Evolutionary conservation across 164 flowering plant genomes (phyloP).

Genomic region (Nelumbo lutea): DNA sequence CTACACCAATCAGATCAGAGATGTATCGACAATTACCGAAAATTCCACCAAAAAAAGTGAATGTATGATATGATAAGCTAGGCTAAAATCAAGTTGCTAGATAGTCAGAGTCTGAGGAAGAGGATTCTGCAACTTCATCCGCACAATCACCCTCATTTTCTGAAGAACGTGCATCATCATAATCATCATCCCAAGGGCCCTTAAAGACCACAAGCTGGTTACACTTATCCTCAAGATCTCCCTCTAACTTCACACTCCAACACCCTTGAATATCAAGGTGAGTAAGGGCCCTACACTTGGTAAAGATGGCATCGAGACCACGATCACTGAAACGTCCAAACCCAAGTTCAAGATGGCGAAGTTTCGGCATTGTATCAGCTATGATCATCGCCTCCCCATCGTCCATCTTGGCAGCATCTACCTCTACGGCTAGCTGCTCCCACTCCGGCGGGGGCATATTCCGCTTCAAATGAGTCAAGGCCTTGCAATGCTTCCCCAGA

Average conservation of each 20-base stretch:
- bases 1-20: no score
- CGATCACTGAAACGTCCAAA: constrained; percentile 22
- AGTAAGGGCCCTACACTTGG: constrained; percentile 22
- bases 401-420: constrained; percentile 7
- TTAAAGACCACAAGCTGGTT: constrained; percentile 10
- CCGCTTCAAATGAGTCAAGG: constrained; percentile 21
- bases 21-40: neutral
- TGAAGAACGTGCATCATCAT: constrained; percentile 6
- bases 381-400: constrained; percentile 29
- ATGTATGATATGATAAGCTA: neutral
- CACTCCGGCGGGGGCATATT: constrained; percentile 25
- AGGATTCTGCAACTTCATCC: neutral
- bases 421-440: neutral
- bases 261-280: constrained; percentile 32
- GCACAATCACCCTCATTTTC: constrained; percentile 8
- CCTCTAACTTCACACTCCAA: constrained; percentile 21
- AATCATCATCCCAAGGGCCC: constrained; percentile 22
- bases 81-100: neutral
- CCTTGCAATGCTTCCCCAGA: constrained; percentile 28
- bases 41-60: neutral
- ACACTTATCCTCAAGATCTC: constrained; percentile 22
- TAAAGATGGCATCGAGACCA: constrained; percentile 27
- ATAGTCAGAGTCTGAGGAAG: neutral
- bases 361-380: constrained; percentile 27
- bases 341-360: constrained; percentile 25